A percentile compares a stretch with the other conserved stretches of the same genome.
Evolutionary conservation across 805 yeast genomes (phyloP).

Genomic region (Sugiyamaella smithiae): DNA sequence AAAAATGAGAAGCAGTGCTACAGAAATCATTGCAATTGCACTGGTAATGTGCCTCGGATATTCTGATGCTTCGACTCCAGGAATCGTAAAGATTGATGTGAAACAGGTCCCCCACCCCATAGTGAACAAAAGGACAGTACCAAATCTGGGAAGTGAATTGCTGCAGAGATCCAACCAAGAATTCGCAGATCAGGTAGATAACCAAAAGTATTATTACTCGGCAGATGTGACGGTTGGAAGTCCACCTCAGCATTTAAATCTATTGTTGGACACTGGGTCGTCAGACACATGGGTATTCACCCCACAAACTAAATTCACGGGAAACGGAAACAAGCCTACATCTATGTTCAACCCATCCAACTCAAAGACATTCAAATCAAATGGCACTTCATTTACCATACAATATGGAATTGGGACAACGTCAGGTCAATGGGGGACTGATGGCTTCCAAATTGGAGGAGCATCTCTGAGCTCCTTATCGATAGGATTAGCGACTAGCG

Average conservation of each 20-base stretch:
- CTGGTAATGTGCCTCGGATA: not conserved
- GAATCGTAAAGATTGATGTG: conserved; percentile 20
- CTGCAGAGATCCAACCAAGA: conserved; percentile 17
- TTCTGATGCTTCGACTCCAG: conserved; percentile 13
- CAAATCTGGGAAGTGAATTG: conserved; percentile 10
- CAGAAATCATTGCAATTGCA: not conserved
- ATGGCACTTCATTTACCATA: conserved; percentile 31
- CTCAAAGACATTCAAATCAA: conserved; percentile 30
- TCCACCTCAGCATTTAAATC: conserved; percentile 50
- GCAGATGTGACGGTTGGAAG: conserved; percentile 51
- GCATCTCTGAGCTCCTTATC: conserved; percentile 52
- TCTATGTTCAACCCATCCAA: conserved; percentile 30
- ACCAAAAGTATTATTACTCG: conserved; percentile 35
- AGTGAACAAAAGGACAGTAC: conserved; percentile 9
- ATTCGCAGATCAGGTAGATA: conserved; percentile 27
- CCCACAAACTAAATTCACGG: conserved; percentile 27
- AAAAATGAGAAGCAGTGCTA: not conserved
- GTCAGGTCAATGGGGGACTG: conserved; percentile 61
- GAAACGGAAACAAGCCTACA: conserved; percentile 18
- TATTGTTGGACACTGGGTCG: conserved; percentile 73
- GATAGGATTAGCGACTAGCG: conserved; percentile 70
- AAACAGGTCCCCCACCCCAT: conserved; percentile 21
- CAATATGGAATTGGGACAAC: conserved; percentile 51
- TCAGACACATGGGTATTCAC: conserved; percentile 67
- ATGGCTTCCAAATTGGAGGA: conserved; percentile 55